Base-by-base conservation (phyloP, 1,284 basidiomycete genomes). In the Naganishia cerealis region DNA sequence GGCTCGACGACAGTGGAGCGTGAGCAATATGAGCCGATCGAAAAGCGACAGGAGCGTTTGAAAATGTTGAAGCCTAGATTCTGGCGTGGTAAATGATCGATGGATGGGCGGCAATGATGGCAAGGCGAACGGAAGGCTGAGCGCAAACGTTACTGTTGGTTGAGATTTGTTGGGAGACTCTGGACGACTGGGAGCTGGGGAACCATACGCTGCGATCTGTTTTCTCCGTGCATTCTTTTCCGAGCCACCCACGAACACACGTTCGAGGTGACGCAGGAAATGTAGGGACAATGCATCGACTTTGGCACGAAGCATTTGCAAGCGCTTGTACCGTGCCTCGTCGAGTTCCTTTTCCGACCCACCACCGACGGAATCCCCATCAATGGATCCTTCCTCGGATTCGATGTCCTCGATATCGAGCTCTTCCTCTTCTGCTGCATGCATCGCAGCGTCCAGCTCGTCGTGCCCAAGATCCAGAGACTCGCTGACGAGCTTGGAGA, bases 1-100 rank as follows among this genome's bases (percentile, higher is more conserved):
- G 1, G 94, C 94, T 78, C 99, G 95, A 52, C 95, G 90, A 0
- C 93, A 97, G 77, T 94, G 93, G 83, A 95, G 95, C 0, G 96
- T 99, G 42, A 89, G 90, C 55, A 99, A 86, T 75, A 99, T 93
- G 55, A 89, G 88, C 42, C 92, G 88, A 75, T 95, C 90, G 76
- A 99, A 99, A 72, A 97, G 91, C 72, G 89, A 87, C 57, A 99
- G 86, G 13, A 99, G 87, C 15, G 89, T 87, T 75, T 92, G 87
- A 79, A 98, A 99, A 73, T 91, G 89, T 0, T 85, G 78, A 6
- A 79, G 72, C 24, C 62, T 15, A 61, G 24, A 83, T 82, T 65
- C 58, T 68, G 52, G 55, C 59, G 29, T 67, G 48, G 70, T 71
- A 18, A 67, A 73, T 26, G 71, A 71, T 15, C 65, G 77, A 73